phyloP scores from a whole-genome alignment of 306 rosid genomes.

The Trifolium subterraneum region DNA sequence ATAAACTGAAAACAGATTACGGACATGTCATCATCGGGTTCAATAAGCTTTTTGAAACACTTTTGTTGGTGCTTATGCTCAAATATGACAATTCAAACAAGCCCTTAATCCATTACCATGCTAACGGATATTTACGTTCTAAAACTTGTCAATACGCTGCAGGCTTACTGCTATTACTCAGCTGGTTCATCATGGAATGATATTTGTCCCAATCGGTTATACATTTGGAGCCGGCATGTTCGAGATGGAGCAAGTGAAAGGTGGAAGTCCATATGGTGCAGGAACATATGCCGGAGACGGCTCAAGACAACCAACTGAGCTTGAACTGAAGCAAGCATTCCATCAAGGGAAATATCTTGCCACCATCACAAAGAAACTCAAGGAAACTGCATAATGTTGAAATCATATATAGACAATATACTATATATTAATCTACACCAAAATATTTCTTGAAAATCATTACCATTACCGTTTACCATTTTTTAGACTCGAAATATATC shows the following conservation, averaged over 20 bases:
- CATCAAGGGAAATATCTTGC: conserved; percentile 94
- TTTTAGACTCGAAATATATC: conserved; percentile 45
- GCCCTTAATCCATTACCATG: neutral
- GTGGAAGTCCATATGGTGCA: conserved; percentile 97
- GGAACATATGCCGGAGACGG: conserved; percentile 97
- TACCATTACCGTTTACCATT: conserved; percentile 45
- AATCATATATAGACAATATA: conserved; percentile 36
- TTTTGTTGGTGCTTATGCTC: neutral
- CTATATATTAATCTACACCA: conserved; percentile 40
- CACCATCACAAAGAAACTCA: conserved; percentile 89
- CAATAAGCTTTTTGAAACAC: neutral
- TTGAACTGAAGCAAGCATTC: conserved; percentile 88
- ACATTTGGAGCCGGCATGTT: conserved; percentile 96
- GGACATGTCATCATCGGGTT: neutral
- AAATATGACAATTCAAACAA: neutral
- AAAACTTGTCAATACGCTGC: conserved; percentile 27
- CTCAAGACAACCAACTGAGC: conserved; percentile 80
- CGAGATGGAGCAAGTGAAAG: conserved; percentile 91
- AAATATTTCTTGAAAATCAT: conserved; percentile 45
- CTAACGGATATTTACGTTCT: neutral
- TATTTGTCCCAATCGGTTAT: conserved; percentile 88
- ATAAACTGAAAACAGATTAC: neutral
- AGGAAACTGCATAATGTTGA: conserved; percentile 63
- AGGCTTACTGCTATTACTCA: conserved; percentile 98
- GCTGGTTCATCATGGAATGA: conserved; percentile 93